A percentile compares a stretch with the other conserved stretches of the same genome.
These are phyloP conservation scores for Pelargonium nanum DNA, from an alignment of 345 rosid genomes.

Conservation along the genomic window DNA sequence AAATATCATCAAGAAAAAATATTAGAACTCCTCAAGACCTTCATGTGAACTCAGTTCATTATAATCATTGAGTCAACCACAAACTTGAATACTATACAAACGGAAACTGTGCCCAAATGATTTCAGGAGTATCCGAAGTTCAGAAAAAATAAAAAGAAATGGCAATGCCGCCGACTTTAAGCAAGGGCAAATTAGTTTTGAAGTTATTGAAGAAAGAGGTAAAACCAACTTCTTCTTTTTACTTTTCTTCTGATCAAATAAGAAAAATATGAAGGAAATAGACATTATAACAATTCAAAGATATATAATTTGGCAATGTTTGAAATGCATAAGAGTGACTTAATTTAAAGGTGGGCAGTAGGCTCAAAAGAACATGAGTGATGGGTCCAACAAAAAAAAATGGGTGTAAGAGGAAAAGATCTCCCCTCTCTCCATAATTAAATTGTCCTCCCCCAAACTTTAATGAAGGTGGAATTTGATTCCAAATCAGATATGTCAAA, in stretches of 20 bases:
- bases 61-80: no score
- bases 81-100: neutral
- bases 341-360: neutral
- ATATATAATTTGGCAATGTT: neutral
- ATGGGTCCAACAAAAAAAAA: neutral
- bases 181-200: neutral
- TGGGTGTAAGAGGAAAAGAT: neutral
- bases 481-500: no score
- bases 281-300: neutral
- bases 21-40: conserved; percentile 4
- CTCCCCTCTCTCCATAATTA: no score
- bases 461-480: no score
- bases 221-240: neutral
- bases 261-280: no score
- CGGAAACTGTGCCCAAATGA: neutral
- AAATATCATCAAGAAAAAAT: conserved; percentile 1
- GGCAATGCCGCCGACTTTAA: neutral
- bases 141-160: neutral
- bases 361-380: neutral
- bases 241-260: neutral
- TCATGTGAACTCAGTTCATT: conserved; percentile 5
- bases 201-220: neutral
- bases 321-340: neutral
- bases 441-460: no score
- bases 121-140: neutral